Evolutionary conservation across 441 rosid species (phyloP).

Genomic region (Eruca vesicaria): DNA sequence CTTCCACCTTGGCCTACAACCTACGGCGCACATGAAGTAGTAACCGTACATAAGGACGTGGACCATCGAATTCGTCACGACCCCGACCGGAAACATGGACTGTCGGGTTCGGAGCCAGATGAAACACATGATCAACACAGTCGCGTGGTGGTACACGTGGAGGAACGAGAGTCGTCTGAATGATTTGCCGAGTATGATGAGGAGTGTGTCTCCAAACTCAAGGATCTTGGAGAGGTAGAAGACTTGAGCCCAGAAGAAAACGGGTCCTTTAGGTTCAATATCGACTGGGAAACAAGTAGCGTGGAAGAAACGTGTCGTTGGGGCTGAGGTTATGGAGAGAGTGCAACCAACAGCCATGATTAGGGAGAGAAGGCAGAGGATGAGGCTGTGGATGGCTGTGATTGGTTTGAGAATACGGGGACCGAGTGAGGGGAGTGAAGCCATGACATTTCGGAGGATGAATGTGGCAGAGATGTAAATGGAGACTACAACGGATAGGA

Average conservation of each 20-base stretch:
- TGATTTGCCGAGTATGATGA: background rate
- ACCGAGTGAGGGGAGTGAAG: slow-evolving; percentile 33
- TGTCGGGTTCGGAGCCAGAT: background rate
- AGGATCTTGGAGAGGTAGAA: background rate
- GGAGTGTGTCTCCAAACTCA: background rate
- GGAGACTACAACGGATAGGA: slow-evolving; percentile 39
- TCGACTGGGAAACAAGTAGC: slow-evolving; percentile 50
- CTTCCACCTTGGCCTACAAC: background rate
- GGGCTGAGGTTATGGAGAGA: slow-evolving; percentile 36
- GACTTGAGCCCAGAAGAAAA: slow-evolving; percentile 43
- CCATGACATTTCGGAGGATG: slow-evolving; percentile 26
- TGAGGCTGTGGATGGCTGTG: slow-evolving; percentile 58
- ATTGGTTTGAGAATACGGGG: slow-evolving; percentile 51
- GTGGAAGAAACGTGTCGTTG: slow-evolving; percentile 16
- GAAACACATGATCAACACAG: background rate
- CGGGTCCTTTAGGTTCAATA: slow-evolving; percentile 45
- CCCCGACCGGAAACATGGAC: background rate
- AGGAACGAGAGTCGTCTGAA: slow-evolving; percentile 25
- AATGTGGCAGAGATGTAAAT: slow-evolving; percentile 53
- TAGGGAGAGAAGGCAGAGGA: slow-evolving; percentile 47
- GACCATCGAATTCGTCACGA: background rate
- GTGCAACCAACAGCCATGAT: slow-evolving; percentile 62
- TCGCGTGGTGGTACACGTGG: slow-evolving; percentile 35
- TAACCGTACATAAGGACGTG: background rate
- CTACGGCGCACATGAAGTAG: background rate